A percentile compares a stretch with the other conserved stretches of the same genome.
Evolutionary conservation across 306 rosid species (phyloP).

Genomic region (Gastrolobium villosum): DNA sequence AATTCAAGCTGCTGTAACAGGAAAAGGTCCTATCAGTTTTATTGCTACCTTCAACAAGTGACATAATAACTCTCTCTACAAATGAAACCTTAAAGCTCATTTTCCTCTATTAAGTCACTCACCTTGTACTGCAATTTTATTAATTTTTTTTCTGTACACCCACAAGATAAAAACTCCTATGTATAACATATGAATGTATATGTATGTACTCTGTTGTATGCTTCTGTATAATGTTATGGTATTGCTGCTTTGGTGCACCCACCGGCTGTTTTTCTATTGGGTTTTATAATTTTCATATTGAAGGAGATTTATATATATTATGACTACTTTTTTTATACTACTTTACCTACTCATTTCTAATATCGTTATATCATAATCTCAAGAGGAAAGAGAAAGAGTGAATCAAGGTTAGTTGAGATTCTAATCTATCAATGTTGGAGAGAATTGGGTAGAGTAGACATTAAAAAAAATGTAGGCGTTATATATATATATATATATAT

Average conservation of each 20-base stretch:
- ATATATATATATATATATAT: too few relatives aligned
- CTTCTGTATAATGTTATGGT: conserved; percentile 3
- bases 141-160: not conserved
- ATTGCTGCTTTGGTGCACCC: not conserved
- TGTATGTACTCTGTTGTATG: conserved; percentile 38
- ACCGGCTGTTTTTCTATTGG: not conserved
- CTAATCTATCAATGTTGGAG: too few relatives aligned
- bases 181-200: conserved; percentile 16
- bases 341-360: too few relatives aligned
- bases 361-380: too few relatives aligned
- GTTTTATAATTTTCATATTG: too few relatives aligned
- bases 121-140: conserved; percentile 27
- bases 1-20: conserved; percentile 79
- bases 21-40: conserved; percentile 81
- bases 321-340: too few relatives aligned
- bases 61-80: not conserved
- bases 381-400: too few relatives aligned
- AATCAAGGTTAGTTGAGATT: too few relatives aligned
- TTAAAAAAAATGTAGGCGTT: too few relatives aligned
- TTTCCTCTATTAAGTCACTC: conserved; percentile 10
- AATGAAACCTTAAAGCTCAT: conserved; percentile 21
- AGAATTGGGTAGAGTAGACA: too few relatives aligned
- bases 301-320: too few relatives aligned
- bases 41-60: conserved; percentile 78
- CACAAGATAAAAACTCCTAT: conserved; percentile 30